phyloP scores from a whole-genome alignment of 2,329 filamentous ascomycete genomes.

The Sporothrix pseudoabietina region DNA sequence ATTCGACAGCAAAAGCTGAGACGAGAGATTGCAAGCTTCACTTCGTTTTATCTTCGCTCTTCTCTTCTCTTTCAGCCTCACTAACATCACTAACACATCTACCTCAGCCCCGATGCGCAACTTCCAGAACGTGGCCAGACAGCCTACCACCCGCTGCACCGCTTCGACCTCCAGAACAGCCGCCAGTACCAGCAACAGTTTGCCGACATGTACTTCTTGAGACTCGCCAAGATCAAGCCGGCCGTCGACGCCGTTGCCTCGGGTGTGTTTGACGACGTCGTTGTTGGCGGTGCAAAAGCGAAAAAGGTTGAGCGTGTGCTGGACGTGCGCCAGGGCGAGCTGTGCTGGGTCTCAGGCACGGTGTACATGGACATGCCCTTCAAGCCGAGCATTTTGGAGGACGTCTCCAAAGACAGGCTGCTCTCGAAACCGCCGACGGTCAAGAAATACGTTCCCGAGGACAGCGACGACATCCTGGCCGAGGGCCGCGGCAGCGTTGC shows the following conservation, averaged over 20 bases:
- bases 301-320: slow-evolving; percentile 82
- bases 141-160: slow-evolving; percentile 72
- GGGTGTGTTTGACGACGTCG: slow-evolving; percentile 75
- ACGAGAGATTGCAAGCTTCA: background rate
- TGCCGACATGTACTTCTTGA: slow-evolving; percentile 95
- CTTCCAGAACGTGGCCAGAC: slow-evolving; percentile 54
- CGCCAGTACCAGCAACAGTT: slow-evolving; percentile 91
- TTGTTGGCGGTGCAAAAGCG: slow-evolving; percentile 74
- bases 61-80: slow-evolving; percentile 2
- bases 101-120: slow-evolving; percentile 42
- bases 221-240: slow-evolving; percentile 84
- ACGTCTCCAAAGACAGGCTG: slow-evolving; percentile 76
- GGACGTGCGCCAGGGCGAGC: slow-evolving; percentile 90
- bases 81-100: slow-evolving; percentile 23
- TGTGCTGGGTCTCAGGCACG: slow-evolving; percentile 94
- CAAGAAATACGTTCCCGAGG: slow-evolving; percentile 71
- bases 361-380: slow-evolving; percentile 96
- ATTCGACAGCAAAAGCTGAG: background rate
- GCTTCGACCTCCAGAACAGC: slow-evolving; percentile 70
- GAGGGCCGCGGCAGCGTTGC: slow-evolving; percentile 35
- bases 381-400: slow-evolving; percentile 94
- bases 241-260: slow-evolving; percentile 73
- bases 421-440: slow-evolving; percentile 61
- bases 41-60: background rate
- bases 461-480: slow-evolving; percentile 56